Conservation (phyloP, 805 yeast genomes). For the Pichia sporocuriosa region DNA sequence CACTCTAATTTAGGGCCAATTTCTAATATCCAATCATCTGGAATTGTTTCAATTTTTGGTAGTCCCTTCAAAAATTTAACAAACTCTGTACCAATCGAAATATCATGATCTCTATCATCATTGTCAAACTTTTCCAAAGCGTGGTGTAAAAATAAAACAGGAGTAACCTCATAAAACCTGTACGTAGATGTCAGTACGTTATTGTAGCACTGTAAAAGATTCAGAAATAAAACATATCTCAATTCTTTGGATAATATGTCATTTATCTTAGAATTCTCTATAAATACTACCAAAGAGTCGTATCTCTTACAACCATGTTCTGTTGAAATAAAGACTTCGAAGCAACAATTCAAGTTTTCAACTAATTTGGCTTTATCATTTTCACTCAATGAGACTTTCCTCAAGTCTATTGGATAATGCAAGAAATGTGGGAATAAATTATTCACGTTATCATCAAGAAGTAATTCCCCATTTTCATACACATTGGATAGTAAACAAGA, state of each 20-base stretch:
- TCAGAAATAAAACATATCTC: not conserved
- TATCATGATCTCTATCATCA: not conserved
- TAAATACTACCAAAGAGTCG: not conserved
- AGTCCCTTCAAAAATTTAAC: not conserved
- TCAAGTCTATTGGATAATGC: no score
- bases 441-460: not conserved
- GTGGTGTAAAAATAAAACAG: not conserved
- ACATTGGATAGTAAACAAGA: constrained; percentile 8
- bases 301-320: not conserved
- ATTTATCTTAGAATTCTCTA: not conserved
- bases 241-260: not conserved
- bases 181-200: not conserved
- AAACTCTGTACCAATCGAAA: constrained; percentile 1
- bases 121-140: not conserved
- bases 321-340: not conserved
- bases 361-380: not conserved
- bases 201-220: not conserved
- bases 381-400: not conserved
- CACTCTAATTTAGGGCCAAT: not conserved
- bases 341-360: not conserved
- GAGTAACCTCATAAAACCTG: not conserved
- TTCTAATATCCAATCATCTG: constrained; percentile 5
- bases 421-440: constrained; percentile 6
- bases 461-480: constrained; percentile 1
- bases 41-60: constrained; percentile 1